These are phyloP conservation scores for Persicaria maculosa DNA, from an alignment of 148 eudicot genomes.

Conservation along the genomic window DNA sequence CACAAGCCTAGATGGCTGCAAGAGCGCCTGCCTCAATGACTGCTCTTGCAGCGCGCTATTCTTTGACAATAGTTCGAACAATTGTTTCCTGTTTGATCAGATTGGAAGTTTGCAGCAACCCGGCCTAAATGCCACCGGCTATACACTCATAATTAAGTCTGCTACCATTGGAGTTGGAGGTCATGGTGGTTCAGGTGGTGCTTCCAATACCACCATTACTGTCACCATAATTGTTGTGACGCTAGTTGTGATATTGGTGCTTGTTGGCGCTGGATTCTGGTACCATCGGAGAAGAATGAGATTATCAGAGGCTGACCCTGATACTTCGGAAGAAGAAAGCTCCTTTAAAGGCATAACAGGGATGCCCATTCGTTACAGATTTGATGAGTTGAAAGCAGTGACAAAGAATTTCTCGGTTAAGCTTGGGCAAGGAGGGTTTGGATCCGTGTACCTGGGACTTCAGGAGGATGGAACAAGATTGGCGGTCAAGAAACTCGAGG, in stretches of 20 bases:
- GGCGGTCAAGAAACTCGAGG: constrained; percentile 88
- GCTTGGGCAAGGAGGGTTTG: constrained; percentile 97
- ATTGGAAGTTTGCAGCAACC: constrained; percentile 61
- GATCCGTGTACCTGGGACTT: constrained; percentile 75
- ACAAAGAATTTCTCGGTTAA: constrained; percentile 56
- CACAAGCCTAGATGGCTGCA: constrained; percentile 52
- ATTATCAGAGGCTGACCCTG: constrained; percentile 19
- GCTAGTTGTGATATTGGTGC: constrained; percentile 33
- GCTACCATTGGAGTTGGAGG: background rate
- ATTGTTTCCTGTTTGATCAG: constrained; percentile 58
- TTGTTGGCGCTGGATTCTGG: constrained; percentile 39
- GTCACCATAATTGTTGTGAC: constrained; percentile 18
- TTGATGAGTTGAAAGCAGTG: constrained; percentile 57
- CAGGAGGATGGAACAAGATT: constrained; percentile 56
- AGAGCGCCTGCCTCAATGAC: constrained; percentile 43
- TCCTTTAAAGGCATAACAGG: constrained; percentile 64
- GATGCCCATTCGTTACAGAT: constrained; percentile 80
- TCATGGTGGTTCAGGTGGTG: background rate
- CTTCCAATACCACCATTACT: background rate
- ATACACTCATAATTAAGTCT: constrained; percentile 42
- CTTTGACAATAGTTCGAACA: constrained; percentile 57
- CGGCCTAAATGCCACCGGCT: constrained; percentile 22
- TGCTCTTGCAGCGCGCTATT: constrained; percentile 79
- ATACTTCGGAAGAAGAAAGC: constrained; percentile 66
- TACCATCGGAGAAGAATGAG: constrained; percentile 25